Base-by-base conservation (phyloP, 1,284 basidiomycete genomes). In the Earliella scabrosa region DNA sequence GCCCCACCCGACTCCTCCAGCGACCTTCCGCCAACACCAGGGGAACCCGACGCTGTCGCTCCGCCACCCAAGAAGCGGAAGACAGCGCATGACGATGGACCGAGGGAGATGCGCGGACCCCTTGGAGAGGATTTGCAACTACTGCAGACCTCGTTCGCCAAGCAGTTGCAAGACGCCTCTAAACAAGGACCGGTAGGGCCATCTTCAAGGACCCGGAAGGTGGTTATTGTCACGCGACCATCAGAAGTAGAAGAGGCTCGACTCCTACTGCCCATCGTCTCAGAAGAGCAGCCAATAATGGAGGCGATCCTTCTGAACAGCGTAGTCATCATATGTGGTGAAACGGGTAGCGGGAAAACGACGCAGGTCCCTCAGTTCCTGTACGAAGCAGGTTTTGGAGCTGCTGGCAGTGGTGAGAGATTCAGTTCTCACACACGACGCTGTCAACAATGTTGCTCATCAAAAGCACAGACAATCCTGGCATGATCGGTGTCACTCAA, bases 401-500 rank as follows among this genome's bases (percentile, higher is more conserved):
- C 86, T 52, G 80, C 85, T 4, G 87, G 81, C 16, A 92, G 92
- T 68, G 91, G 94, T 92, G 67, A 56, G 81, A 67, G 9, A 26
- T 23, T 27, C 29, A 14, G 8, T 24, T 26, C 9, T 13, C 26
- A 3, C 14, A 35, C 4, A 5, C 8, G 6, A 8, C 13, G 5
- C 2, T n/a, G 16, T 23, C 2, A 4, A 18, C n/a, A n/a, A n/a
- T n/a, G n/a, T n/a, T n/a, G 14, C 38, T 50, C 32, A 58, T 8
- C 3, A 23, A 40, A 2, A 10, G n/a, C 7, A 10, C 41, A 95
- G 94, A 96, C 51, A 97, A 98, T 71, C 95, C 97, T 20, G 97
- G 97, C 2, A 96, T 99, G 88, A 94, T 99, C 63, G 97, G 96
- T 14, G 85, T 99, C 40, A 99, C 97, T 2, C 97, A 99, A 73